Evolutionary conservation across 2,329 filamentous ascomycete genomes (phyloP), one percentile per base, ranked within the genome.

Genomic region (Raffaelea albimanens): DNA sequence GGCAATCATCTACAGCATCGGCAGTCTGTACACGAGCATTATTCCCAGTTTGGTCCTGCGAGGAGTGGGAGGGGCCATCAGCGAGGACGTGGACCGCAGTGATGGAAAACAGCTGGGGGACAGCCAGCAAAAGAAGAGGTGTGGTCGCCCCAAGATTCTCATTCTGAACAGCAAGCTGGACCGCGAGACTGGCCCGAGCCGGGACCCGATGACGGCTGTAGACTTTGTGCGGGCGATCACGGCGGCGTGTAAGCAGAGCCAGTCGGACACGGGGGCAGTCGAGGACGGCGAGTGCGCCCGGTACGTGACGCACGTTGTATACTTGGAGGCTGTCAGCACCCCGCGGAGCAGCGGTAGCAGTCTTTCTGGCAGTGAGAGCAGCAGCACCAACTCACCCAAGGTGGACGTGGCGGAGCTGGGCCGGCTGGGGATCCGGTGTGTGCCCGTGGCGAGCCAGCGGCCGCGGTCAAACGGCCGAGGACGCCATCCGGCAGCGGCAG

Each of bases 21-120:
- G 93, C n/a, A 90, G 84, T 2, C 71, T 97, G 0, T 97, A 94
- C 64, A 97, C 91, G 0, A 91, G 85, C 5, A 78, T 97, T 31
- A 75, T 95, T 1, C 91, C 91, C 0, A 89, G 82, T 16, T 68
- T 97, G 1, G 78, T 97, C 5, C 73, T 95, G 7, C 76, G 80
- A 21, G 84, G 83, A 1, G 82, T 93, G 1, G 87, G 87, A 1
- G 69, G 75, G 23, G 78, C 80, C 0, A 71, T 87, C 20, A 67
- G 73, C 1, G 64, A 66, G 2, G 21, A 13, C 20, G 13, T 22
- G 5, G 16, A 29, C 16, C 14, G 70, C 65, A 22, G 65, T 71
- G 0, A 57, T 14, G 18, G 54, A 18, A 63, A 71, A 1, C 34
- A 22, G 11, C 18, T 3, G n/a, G 20, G 11, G 1, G 19, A 19